Evolutionary conservation across 208 protist genomes (phyloP).

Genomic region (Leishmania lainsoni): DNA sequence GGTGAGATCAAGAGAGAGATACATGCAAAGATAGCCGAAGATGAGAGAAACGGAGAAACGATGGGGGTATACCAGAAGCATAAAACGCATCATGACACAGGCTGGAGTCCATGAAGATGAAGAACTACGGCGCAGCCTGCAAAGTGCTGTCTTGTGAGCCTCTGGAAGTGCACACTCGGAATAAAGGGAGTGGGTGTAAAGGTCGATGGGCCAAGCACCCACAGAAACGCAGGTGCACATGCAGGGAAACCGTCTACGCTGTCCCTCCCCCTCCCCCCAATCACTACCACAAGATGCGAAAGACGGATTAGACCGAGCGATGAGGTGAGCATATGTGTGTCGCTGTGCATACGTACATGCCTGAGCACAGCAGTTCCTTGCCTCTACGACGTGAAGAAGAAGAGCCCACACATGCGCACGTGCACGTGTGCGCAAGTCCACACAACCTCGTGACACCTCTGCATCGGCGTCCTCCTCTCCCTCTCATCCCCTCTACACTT

Average conservation of each 20-base stretch:
- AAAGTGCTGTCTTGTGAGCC: not conserved
- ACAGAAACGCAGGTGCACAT: not conserved
- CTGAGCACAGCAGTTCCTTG: not conserved
- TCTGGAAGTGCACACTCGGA: not conserved
- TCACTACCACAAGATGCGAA: not conserved
- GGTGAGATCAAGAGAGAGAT: not conserved
- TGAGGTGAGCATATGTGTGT: not conserved
- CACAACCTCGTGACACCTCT: not conserved
- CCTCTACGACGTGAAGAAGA: not conserved
- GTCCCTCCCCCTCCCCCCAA: not conserved
- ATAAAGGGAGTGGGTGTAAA: not conserved
- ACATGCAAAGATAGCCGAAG: not conserved
- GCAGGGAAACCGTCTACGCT: not conserved
- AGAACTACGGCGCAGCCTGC: not conserved
- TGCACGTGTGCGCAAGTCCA: not conserved
- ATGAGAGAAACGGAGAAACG: not conserved
- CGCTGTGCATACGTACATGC: not conserved
- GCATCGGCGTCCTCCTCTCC: not conserved
- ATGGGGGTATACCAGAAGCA: not conserved
- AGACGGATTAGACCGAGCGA: not conserved
- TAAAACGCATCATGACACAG: not conserved
- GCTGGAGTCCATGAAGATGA: not conserved
- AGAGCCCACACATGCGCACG: not conserved
- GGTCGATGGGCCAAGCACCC: not conserved
- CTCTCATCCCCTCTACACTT: not conserved